Conservation (phyloP, 768 basidiomycete species). For the Russula emetica region DNA sequence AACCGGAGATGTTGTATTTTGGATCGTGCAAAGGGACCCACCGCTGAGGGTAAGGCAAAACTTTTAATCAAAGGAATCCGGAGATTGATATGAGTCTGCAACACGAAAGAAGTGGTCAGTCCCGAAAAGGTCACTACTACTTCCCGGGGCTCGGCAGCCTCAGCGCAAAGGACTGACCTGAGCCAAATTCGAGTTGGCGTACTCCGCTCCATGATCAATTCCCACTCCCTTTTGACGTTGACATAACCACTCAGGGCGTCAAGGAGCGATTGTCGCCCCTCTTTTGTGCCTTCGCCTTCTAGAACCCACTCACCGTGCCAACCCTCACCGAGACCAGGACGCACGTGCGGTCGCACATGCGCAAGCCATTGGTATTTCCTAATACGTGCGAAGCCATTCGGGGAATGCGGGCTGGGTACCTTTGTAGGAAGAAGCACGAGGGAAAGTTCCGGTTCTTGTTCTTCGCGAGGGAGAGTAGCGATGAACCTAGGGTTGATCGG, state of each 20-base stretch:
- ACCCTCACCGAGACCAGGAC: slow-evolving; percentile 51
- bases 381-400: slow-evolving; percentile 54
- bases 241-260: slow-evolving; percentile 46
- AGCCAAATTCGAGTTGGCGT: slow-evolving; percentile 59
- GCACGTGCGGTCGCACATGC: slow-evolving; percentile 35
- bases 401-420: slow-evolving; percentile 59
- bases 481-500: slow-evolving; percentile 33
- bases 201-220: slow-evolving; percentile 60
- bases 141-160: no score
- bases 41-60: background rate
- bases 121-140: background rate
- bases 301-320: slow-evolving; percentile 77
- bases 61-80: background rate
- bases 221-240: slow-evolving; percentile 40
- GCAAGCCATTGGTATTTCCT: slow-evolving; percentile 67
- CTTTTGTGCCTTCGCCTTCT: slow-evolving; percentile 72
- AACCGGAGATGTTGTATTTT: background rate
- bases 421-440: slow-evolving; percentile 44
- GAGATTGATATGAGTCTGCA: slow-evolving; percentile 11
- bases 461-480: slow-evolving; percentile 34
- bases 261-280: slow-evolving; percentile 54
- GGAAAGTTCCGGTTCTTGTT: slow-evolving; percentile 38
- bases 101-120: background rate
- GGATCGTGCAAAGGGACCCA: background rate
- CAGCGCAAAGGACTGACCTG: slow-evolving; percentile 41